Percentiles rank a stretch among this genome's conserved stretches.
These are phyloP conservation scores for Echium plantagineum DNA, from an alignment of 257 asterid genomes.

Conservation along the genomic window DNA sequence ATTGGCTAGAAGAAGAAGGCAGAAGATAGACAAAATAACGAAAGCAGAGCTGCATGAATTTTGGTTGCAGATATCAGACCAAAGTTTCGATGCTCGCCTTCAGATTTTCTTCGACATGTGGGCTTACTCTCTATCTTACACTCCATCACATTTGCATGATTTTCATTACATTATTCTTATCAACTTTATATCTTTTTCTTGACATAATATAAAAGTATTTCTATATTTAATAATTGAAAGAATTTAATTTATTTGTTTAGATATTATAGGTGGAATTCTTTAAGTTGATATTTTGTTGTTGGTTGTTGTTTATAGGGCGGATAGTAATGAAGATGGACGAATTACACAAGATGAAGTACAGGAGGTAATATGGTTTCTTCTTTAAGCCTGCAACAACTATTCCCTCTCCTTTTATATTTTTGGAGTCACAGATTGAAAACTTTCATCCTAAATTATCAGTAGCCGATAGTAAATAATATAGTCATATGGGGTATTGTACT, in stretches of 20 bases:
- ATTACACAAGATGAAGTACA: constrained; percentile 79
- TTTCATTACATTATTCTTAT: neutral
- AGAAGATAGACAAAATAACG: constrained; percentile 41
- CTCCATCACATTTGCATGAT: neutral
- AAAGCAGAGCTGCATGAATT: constrained; percentile 75
- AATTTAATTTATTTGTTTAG: neutral
- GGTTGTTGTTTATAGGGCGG: constrained; percentile 47
- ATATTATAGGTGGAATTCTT: too few relatives aligned
- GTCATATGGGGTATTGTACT: too few relatives aligned
- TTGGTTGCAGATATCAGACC: constrained; percentile 80
- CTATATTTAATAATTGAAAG: neutral
- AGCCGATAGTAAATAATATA: too few relatives aligned
- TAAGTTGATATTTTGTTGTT: neutral
- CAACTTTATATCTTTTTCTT: neutral
- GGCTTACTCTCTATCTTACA: constrained; percentile 1
- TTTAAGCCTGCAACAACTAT: too few relatives aligned
- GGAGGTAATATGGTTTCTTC: too few relatives aligned
- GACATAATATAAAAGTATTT: neutral
- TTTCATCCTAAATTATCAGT: too few relatives aligned
- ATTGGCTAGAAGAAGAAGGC: constrained; percentile 59
- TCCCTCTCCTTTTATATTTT: too few relatives aligned
- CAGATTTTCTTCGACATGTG: constrained; percentile 95
- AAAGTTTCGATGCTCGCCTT: constrained; percentile 85
- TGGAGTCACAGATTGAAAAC: too few relatives aligned
- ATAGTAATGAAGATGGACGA: constrained; percentile 77